These are phyloP conservation scores for Lolium rigidum DNA, from an alignment of 176 grass and related monocot species.

Conservation along the genomic window DNA sequence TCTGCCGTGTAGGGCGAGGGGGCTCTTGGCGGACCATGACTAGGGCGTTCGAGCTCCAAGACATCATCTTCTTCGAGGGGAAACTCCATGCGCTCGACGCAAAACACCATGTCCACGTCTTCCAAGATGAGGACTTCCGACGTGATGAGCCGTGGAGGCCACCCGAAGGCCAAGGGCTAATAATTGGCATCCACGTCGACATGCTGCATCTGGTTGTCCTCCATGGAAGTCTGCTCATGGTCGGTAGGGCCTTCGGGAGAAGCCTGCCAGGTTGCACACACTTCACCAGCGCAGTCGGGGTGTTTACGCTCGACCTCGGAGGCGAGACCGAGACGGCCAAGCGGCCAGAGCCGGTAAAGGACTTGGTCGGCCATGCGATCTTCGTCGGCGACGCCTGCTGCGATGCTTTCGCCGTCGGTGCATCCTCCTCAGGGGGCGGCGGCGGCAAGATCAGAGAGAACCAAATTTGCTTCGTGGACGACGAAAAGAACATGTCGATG, in stretches of 20 bases:
- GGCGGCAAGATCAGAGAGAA: not conserved
- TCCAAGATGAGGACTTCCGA: not conserved
- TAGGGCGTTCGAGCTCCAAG: not conserved
- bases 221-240: not conserved
- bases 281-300: not conserved
- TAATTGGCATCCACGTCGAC: too few relatives aligned
- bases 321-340: not conserved
- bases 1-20: not conserved
- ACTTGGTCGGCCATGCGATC: not conserved
- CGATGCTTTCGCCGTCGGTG: not conserved
- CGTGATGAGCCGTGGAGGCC: not conserved
- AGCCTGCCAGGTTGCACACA: not conserved
- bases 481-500: not conserved
- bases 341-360: not conserved
- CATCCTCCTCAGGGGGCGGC: not conserved
- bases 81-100: not conserved
- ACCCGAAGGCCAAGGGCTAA: not conserved
- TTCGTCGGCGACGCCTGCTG: not conserved
- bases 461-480: not conserved
- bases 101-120: not conserved
- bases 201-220: not conserved
- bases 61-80: not conserved
- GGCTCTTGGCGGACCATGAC: not conserved
- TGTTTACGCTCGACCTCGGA: not conserved
- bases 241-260: not conserved